Conservation (phyloP, 2,329 filamentous ascomycete genomes). For the Beauveria asiatica region DNA sequence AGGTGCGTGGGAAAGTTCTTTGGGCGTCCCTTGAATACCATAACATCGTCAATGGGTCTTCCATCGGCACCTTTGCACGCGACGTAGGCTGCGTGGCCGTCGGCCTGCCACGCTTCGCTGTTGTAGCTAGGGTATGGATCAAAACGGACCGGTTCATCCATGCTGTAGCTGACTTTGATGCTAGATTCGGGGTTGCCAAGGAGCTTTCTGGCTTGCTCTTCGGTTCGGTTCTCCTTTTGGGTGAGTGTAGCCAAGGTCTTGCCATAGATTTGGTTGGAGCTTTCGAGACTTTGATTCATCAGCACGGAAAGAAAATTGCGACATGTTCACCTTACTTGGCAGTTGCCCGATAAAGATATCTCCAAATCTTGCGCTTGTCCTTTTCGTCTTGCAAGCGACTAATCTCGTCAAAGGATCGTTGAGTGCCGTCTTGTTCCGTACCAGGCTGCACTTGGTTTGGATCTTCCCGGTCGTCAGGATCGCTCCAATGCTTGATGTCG, state of each 20-base stretch:
- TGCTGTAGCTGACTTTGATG: slow-evolving; percentile 28
- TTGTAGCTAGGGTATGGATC: slow-evolving; percentile 68
- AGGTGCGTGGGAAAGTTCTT: slow-evolving; percentile 49
- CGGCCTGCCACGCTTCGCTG: slow-evolving; percentile 47
- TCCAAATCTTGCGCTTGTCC: slow-evolving; percentile 34
- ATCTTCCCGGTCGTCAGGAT: slow-evolving; percentile 27
- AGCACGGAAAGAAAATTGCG: slow-evolving; percentile 22
- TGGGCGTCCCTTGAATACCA: slow-evolving; percentile 55
- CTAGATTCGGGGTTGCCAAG: slow-evolving; percentile 25
- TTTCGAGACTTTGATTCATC: slow-evolving; percentile 17
- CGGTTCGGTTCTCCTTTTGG: slow-evolving; percentile 28
- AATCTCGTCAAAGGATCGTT: slow-evolving; percentile 23
- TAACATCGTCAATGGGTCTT: slow-evolving; percentile 49
- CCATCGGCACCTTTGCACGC: slow-evolving; percentile 59
- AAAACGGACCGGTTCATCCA: slow-evolving; percentile 48
- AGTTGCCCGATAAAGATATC: slow-evolving; percentile 31
- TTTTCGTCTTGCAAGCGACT: slow-evolving; percentile 31
- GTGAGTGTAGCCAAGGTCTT: slow-evolving; percentile 43
- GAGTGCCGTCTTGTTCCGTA: slow-evolving; percentile 28
- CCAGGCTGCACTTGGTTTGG: slow-evolving; percentile 27
- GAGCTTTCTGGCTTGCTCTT: slow-evolving; percentile 23
- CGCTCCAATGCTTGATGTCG: slow-evolving; percentile 28
- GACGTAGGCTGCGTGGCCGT: slow-evolving; percentile 49
- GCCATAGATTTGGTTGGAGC: slow-evolving; percentile 46
- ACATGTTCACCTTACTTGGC: slow-evolving; percentile 26